Conservation (phyloP, 192 early-diverging fungal species). For the Backusella tuberculispora region DNA sequence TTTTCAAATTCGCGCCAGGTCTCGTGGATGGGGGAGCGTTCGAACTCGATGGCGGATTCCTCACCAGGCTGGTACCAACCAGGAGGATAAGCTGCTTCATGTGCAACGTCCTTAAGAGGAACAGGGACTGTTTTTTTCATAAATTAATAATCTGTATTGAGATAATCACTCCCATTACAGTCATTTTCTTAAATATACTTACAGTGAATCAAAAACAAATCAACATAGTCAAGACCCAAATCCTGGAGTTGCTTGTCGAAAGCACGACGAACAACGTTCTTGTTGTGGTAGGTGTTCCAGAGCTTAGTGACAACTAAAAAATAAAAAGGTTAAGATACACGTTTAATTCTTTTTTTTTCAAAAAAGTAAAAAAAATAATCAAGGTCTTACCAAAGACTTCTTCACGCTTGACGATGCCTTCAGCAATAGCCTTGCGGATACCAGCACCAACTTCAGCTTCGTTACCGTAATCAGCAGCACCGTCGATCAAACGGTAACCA, state of each 20-base stretch:
- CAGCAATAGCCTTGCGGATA: slow-evolving; percentile 51
- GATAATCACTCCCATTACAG: background rate
- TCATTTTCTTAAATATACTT: slow-evolving; percentile 15
- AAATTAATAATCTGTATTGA: background rate
- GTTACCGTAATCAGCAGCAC: slow-evolving; percentile 65
- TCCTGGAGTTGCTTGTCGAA: slow-evolving; percentile 55
- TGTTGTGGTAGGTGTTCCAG: slow-evolving; percentile 65
- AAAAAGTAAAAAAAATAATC: background rate
- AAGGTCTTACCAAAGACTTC: slow-evolving; percentile 41
- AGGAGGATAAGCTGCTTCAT: slow-evolving; percentile 48
- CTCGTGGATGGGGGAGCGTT: slow-evolving; percentile 54
- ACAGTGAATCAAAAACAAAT: slow-evolving; percentile 73
- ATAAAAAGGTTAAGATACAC: background rate
- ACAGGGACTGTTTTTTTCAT: slow-evolving; percentile 26
- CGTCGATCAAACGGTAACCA: slow-evolving; percentile 48
- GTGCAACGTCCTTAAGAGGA: slow-evolving; percentile 55
- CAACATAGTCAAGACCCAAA: slow-evolving; percentile 59
- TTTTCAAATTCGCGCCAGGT: slow-evolving; percentile 75
- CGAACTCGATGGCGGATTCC: slow-evolving; percentile 33
- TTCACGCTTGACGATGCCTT: slow-evolving; percentile 56
- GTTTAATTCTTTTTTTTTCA: background rate
- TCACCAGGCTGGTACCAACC: slow-evolving; percentile 45
- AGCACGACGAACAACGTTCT: slow-evolving; percentile 55
- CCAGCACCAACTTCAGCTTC: slow-evolving; percentile 64
- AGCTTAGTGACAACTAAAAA: slow-evolving; percentile 46